Percentiles rank a stretch among this genome's conserved stretches.
Conservation (phyloP, 1,284 basidiomycete species). For the Pseudomicrostroma phylloplanum region DNA sequence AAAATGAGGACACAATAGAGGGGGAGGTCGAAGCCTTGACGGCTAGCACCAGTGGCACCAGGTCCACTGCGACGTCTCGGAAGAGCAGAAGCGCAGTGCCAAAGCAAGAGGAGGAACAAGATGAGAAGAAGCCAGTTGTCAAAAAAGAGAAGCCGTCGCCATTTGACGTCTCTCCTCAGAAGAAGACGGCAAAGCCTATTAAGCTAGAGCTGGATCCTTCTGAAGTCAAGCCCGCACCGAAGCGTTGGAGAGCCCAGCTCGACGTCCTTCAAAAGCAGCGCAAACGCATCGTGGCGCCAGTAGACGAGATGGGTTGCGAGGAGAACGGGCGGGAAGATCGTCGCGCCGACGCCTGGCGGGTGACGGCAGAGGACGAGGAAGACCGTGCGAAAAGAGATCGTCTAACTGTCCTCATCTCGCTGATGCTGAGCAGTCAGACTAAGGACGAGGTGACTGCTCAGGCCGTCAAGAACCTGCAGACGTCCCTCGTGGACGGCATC, state of each 20-base stretch:
- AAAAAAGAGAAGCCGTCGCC: neutral
- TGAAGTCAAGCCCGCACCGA: constrained; percentile 37
- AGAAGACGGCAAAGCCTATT: constrained; percentile 25
- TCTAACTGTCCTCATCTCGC: constrained; percentile 77
- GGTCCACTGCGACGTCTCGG: too few species aligned
- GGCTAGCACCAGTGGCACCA: too few species aligned
- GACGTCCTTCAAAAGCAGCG: constrained; percentile 30
- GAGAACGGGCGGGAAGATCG: constrained; percentile 35
- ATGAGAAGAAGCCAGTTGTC: too few species aligned
- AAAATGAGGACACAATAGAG: too few species aligned
- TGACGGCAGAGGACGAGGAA: constrained; percentile 21
- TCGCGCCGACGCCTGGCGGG: constrained; percentile 29
- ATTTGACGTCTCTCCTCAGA: constrained; percentile 9
- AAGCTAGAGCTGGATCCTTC: constrained; percentile 40
- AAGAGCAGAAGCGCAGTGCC: neutral
- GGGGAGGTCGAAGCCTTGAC: too few species aligned
- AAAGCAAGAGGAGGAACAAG: too few species aligned
- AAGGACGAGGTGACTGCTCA: constrained; percentile 69
- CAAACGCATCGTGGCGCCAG: constrained; percentile 40
- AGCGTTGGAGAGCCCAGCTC: constrained; percentile 32
- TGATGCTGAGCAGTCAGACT: constrained; percentile 89
- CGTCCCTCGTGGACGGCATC: constrained; percentile 68
- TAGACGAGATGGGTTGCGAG: constrained; percentile 51
- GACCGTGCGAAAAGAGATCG: constrained; percentile 61
- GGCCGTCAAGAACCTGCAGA: constrained; percentile 71